phyloP scores from a whole-genome alignment of 139 green algal species.

The Gonium pectorale region DNA sequence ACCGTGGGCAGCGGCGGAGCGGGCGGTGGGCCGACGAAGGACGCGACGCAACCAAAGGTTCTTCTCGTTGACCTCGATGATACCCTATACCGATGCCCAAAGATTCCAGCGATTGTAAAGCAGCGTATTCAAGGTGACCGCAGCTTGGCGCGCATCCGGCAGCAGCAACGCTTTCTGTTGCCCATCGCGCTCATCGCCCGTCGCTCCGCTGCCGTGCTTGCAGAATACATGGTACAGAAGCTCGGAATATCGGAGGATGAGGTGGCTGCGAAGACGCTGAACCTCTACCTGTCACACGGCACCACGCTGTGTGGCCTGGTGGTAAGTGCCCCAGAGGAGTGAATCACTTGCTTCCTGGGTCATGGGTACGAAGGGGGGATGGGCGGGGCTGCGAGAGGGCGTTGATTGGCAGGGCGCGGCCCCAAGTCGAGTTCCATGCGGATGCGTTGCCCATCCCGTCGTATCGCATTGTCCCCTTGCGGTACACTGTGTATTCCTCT shows the following conservation, averaged over 20 bases:
- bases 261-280: conserved; percentile 55
- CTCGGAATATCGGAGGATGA: conserved; percentile 64
- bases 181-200: neutral
- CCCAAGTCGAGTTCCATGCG: no score
- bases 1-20: conserved; percentile 6
- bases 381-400: no score
- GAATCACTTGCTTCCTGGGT: no score
- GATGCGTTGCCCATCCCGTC: no score
- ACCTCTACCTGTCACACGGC: conserved; percentile 75
- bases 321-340: conserved; percentile 21
- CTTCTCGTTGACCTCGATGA: conserved; percentile 31
- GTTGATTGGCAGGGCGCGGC: no score
- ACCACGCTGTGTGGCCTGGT: conserved; percentile 82
- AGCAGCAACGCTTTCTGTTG: neutral
- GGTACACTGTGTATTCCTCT: no score
- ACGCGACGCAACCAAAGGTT: neutral
- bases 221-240: conserved; percentile 75
- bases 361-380: no score
- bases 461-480: no score
- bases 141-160: no score
- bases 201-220: neutral
- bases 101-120: conserved; percentile 4
- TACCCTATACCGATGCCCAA: conserved; percentile 17
- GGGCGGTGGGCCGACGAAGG: neutral
- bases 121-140: conserved; percentile 13